Base-by-base conservation (phyloP, 129 eudicot genomes). In the Lactuca sativa region DNA sequence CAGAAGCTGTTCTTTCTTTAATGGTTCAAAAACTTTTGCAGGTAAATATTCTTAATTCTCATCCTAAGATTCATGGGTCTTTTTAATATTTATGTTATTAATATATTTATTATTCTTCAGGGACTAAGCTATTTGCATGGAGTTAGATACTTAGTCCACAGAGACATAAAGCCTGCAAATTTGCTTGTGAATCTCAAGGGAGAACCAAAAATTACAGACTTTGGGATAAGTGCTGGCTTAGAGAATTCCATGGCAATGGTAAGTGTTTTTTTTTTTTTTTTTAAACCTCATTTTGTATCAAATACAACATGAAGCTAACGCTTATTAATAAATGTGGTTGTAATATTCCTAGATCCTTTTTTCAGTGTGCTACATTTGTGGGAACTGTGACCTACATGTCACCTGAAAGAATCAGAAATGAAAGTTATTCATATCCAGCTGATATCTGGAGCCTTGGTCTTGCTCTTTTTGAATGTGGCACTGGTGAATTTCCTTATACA, bases 401-500 rank as follows among this genome's bases (percentile, higher is more conserved):
- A 32, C 99, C 99, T 48, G 99, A 93, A 81, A 78, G 97, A 68
- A 93, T 93, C 25, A 83, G 95, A 71, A 93, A 93, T 67, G 99
- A 93, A 78, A 90, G 60, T 62, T 93, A 93, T 76, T 93, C 99
- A 15, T 93, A 86, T 75, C 97, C 99, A 14, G 99, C 99, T 83
- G 99, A 93, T 85, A 93, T 93, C 59, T 93, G 99, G 99, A 93
- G 99, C 81, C 97, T 93, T 33, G 99, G 99, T 21, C 95, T 93
- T 78, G 99, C 99, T 65, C 88, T 93, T 73, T 90, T 93, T 59
- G 99, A 93, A 70, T 90, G 99, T 80, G 99, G 95, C 36, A 93
- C 99, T 2, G 99, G 99, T 61, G 99, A 93, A 83, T 93, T 93
- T 78, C 99, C 99, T 0, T 93, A 93, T 74, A 80, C 85, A 59